Conservation (phyloP, 2,329 filamentous ascomycete genomes). For the Penicillium sp. region DNA sequence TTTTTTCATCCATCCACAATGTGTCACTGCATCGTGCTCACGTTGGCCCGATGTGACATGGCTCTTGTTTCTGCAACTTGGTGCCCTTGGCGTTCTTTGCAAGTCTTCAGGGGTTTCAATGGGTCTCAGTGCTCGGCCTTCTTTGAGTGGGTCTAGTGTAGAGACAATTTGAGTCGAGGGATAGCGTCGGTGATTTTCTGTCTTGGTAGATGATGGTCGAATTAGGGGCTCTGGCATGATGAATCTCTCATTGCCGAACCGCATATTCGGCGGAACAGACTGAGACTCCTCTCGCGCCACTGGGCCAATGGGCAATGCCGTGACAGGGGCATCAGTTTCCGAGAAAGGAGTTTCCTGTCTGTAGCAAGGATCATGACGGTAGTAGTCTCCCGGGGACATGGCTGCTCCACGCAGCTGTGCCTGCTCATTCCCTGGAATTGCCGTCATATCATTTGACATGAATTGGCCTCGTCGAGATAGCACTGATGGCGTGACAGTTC, state of each 20-base stretch:
- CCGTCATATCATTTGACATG: background rate
- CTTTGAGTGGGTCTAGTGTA: slow-evolving; percentile 39
- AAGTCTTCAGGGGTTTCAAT: slow-evolving; percentile 43
- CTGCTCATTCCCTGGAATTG: background rate
- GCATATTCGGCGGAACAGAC: slow-evolving; percentile 94
- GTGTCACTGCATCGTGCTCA: slow-evolving; percentile 2
- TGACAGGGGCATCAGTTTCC: slow-evolving; percentile 86
- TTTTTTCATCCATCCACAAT: slow-evolving; percentile 92
- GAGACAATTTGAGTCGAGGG: slow-evolving; percentile 28
- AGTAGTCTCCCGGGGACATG: slow-evolving; percentile 64
- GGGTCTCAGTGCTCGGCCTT: slow-evolving; percentile 31
- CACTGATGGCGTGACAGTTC: slow-evolving; percentile 41
- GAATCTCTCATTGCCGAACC: slow-evolving; percentile 62
- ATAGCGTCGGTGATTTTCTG: slow-evolving; percentile 44
- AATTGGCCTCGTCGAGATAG: slow-evolving; percentile 7
- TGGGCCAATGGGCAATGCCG: slow-evolving; percentile 72
- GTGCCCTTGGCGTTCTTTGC: slow-evolving; percentile 28
- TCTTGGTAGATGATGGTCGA: slow-evolving; percentile 52
- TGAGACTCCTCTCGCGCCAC: slow-evolving; percentile 81
- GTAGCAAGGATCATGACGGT: slow-evolving; percentile 48
- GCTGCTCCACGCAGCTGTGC: background rate
- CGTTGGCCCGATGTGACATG: slow-evolving; percentile 20
- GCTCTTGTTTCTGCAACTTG: slow-evolving; percentile 27
- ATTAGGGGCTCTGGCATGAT: slow-evolving; percentile 51
- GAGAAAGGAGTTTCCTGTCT: slow-evolving; percentile 86